Evolutionary conservation across 768 basidiomycete species (phyloP), one percentile per base, ranked within the genome.

Genomic region (Rhizopogon sp.): DNA sequence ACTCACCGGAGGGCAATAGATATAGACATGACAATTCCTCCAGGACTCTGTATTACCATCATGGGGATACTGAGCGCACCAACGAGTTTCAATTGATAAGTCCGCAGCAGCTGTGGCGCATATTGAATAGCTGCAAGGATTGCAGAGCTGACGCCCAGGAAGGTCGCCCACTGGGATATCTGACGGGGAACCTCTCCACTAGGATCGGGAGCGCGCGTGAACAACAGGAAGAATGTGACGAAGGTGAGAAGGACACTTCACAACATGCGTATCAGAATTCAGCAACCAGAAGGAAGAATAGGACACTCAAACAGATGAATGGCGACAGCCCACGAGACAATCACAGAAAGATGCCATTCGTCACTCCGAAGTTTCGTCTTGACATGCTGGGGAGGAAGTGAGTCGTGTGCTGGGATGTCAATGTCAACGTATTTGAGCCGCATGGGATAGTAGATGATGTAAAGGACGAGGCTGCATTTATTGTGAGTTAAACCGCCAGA

Each of bases 21-120:
- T 4, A 86, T 58, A 6, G 91, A 88, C 87, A 98, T 95, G n/a
- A 91, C 66, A 3, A 90, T 74, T 1, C 90, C 87, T 3, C 94
- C 95, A 3, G 94, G 94, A 11, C 84, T 92, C 70, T 98, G 96
- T 14, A 99, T 90, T 46, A 83, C 72, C 96, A 99, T 98, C 84
- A 93, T 98, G 1, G 89, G 88, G 54, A 99, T 90, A 64, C 92
- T 94, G 14, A 98, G 75, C 0, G 93, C 93, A 3, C 96, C 96
- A 8, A 98, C 94, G 11, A 96, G 80, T 64, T 85, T 88, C 31
- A 80, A 70, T 5, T 72, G 74, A 62, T 87, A 97, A 1, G 95
- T 98, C 57, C 87, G 83, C 11, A 81, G 60, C 25, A 99, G 75
- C 68, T 97, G 95, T 0, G 96, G 95, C 0, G 85, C 79, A 57